These are phyloP conservation scores for Monosporascus cannonballus DNA, from an alignment of 2,329 filamentous ascomycete species.

Conservation along the genomic window DNA sequence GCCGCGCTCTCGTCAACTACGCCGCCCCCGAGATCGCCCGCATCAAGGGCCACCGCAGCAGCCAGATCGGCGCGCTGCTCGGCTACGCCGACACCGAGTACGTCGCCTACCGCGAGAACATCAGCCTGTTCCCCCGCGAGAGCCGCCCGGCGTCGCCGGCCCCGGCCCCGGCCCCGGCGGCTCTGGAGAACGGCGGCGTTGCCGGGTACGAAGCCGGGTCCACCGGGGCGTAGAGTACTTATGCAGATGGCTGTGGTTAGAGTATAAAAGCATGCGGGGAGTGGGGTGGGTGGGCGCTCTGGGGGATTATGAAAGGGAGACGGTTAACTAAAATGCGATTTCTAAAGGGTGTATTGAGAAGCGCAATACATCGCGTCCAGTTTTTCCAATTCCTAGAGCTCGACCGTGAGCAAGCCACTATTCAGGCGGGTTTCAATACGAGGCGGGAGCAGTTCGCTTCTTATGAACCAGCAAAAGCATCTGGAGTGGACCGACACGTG, in stretches of 20 bases:
- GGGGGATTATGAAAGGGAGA: too few species aligned
- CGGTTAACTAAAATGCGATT: too few species aligned
- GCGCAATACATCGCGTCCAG: too few species aligned
- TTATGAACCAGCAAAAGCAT: too few species aligned
- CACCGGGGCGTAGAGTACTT: constrained; percentile 1
- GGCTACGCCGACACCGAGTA: constrained; percentile 96
- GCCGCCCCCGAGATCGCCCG: constrained; percentile 74
- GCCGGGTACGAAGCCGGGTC: constrained; percentile 15
- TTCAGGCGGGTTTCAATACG: too few species aligned
- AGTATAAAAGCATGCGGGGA: too few species aligned
- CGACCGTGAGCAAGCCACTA: too few species aligned
- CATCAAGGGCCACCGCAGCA: constrained; percentile 80
- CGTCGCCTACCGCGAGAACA: constrained; percentile 80
- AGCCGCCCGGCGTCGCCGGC: constrained; percentile 48
- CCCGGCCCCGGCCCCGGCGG: constrained; percentile 29
- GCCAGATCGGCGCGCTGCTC: constrained; percentile 70
- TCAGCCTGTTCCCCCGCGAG: constrained; percentile 62
- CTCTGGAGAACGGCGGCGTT: constrained; percentile 2
- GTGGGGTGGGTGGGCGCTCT: too few species aligned
- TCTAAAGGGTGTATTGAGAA: too few species aligned
- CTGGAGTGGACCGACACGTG: too few species aligned
- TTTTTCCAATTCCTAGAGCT: too few species aligned
- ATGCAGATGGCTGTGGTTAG: background rate
- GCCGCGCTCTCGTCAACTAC: constrained; percentile 88
- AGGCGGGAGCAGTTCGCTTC: too few species aligned